Base-by-base conservation (phyloP, 176 grass and related monocot genomes). In the Guadua angustifolia region DNA sequence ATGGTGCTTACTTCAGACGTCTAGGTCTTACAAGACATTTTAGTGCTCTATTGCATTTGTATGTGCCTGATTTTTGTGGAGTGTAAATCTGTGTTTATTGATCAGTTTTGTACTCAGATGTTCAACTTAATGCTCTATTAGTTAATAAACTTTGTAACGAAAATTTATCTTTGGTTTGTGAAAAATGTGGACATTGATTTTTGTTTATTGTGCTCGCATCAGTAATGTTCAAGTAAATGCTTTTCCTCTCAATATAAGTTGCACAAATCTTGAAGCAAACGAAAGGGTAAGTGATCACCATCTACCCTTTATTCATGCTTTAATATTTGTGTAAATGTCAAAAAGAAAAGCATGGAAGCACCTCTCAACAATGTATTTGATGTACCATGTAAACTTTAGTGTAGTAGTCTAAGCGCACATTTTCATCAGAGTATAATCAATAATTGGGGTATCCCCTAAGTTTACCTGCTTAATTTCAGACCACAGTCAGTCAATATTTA, bases 391-490 rank as follows among this genome's bases (percentile, higher is more conserved):
- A 47, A 36, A 26, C 5, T 50, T 67, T 46, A 68, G 26, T 15
- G 29, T 65, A 70, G 33, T 17, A 33, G 2, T 25, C 10, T 55
- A n/a, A 55, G 35, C 71, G 52, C 63, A 51, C 51, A 63, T 38
- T 75, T 70, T 56, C 65, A 63, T 64, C 21, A 39, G 5, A 76
- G 49, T 36, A 52, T 50, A 47, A 60, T 88, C 6, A 52, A 74
- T 60, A 64, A 12, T 67, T 84, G 38, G 59, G 66, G n/a, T 6
- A 25, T 38, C 33, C 42, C 62, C 13, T n/a, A n/a, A 50, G 13
- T 75, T 40, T 50, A 39, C 57, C 26, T 6, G 9, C 52, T 51
- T 56, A 73, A 47, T 47, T 71, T 84, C 3, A 36, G 25, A 38
- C 14, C 66, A 15, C 9, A 29, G 49, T 38, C 33, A n/a, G 58